Percentiles rank a stretch among this genome's conserved stretches.
Conservation (phyloP, 2,329 filamentous ascomycete genomes). For the Drechslerella dactyloides region DNA sequence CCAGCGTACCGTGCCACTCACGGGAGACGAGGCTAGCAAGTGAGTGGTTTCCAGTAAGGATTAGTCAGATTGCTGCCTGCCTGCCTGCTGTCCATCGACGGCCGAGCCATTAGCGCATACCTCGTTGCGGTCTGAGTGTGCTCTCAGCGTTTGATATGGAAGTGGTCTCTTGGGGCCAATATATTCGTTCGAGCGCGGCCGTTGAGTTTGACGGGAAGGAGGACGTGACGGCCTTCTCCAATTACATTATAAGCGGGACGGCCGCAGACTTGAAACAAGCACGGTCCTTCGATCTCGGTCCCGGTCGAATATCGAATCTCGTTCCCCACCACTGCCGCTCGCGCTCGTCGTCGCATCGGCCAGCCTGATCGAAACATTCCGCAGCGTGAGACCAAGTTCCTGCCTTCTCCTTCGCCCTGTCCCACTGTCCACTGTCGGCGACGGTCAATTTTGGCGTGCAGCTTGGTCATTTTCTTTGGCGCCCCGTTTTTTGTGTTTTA, state of each 20-base stretch:
- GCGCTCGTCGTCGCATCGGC: background rate
- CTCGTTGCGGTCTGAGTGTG: no score
- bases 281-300: conserved; percentile 20
- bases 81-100: background rate
- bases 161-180: no score
- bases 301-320: background rate
- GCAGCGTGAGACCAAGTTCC: background rate
- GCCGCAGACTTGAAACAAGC: conserved; percentile 35
- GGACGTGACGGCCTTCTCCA: background rate
- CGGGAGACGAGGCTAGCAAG: background rate
- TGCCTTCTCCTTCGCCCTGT: no score
- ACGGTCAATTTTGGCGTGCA: background rate
- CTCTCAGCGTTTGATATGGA: no score
- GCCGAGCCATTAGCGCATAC: no score
- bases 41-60: background rate
- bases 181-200: no score
- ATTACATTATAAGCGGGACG: conserved; percentile 12
- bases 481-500: background rate
- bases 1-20: conserved; percentile 1
- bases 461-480: conserved; percentile 1
- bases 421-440: background rate
- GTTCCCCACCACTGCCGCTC: conserved; percentile 10
- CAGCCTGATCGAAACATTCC: background rate
- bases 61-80: background rate
- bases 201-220: background rate